A percentile compares a stretch with the other conserved stretches of the same genome.
phyloP scores from a whole-genome alignment of 257 asterid genomes.

The Jasminum sambac region DNA sequence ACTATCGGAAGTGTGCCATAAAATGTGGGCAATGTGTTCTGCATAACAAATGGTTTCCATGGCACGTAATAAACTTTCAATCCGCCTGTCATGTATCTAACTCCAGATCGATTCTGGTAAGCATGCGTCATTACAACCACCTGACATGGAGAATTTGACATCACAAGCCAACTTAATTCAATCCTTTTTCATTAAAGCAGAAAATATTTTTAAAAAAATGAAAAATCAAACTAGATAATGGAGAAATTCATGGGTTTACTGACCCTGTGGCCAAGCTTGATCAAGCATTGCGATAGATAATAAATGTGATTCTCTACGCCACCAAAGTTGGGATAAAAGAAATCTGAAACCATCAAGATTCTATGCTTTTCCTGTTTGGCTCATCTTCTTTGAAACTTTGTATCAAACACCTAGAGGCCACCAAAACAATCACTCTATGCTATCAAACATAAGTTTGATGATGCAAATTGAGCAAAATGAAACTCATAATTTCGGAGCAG shows the following conservation, averaged over 20 bases:
- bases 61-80: slow-evolving; percentile 92
- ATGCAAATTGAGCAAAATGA: neutral
- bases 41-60: slow-evolving; percentile 90
- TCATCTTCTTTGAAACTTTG: slow-evolving; percentile 41
- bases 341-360: slow-evolving; percentile 87
- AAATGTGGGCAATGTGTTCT: slow-evolving; percentile 87
- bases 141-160: slow-evolving; percentile 37
- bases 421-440: neutral
- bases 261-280: slow-evolving; percentile 92
- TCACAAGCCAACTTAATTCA: neutral
- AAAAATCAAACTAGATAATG: slow-evolving; percentile 2
- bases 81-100: slow-evolving; percentile 91
- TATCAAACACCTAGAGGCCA: slow-evolving; percentile 22
- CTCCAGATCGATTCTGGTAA: slow-evolving; percentile 82
- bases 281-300: slow-evolving; percentile 85
- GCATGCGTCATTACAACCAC: slow-evolving; percentile 96
- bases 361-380: slow-evolving; percentile 49
- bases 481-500: neutral
- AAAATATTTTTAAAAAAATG: neutral
- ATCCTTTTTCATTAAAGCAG: neutral
- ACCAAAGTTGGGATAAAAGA: slow-evolving; percentile 93
- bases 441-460: neutral
- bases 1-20: slow-evolving; percentile 84
- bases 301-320: slow-evolving; percentile 97
- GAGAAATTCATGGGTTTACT: slow-evolving; percentile 19